Evolutionary conservation across 495 filamentous ascomycete species (phyloP).

Genomic region (Staphylotrichum longicolle): DNA sequence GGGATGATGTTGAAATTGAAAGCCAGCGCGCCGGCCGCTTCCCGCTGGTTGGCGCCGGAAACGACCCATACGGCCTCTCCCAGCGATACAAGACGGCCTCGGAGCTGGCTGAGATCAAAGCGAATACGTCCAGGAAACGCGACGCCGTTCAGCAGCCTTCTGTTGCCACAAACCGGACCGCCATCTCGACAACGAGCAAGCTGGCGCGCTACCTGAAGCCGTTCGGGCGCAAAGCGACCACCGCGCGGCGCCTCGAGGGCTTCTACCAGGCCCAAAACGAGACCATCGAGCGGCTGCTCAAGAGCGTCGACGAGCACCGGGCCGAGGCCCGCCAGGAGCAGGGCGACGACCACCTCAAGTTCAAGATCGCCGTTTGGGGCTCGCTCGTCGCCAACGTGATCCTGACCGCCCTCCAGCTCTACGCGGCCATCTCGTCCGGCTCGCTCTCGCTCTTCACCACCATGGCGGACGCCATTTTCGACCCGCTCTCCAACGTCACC

Average conservation of each 20-base stretch:
- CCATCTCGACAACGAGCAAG: conserved; percentile 35
- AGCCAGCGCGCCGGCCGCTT: conserved; percentile 51
- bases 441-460: conserved; percentile 96
- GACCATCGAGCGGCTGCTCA: conserved; percentile 86
- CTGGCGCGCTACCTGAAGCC: conserved; percentile 23
- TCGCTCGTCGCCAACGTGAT: conserved; percentile 81
- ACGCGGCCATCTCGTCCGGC: conserved; percentile 79
- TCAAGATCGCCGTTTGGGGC: conserved; percentile 86
- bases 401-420: conserved; percentile 78
- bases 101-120: conserved; percentile 77
- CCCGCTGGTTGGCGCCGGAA: conserved; percentile 52
- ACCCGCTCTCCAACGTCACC: conserved; percentile 86
- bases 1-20: conserved; percentile 69
- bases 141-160: conserved; percentile 33
- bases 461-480: conserved; percentile 95
- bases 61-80: conserved; percentile 81
- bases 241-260: conserved; percentile 65
- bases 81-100: conserved; percentile 71
- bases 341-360: conserved; percentile 76
- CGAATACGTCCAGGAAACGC: conserved; percentile 79
- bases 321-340: conserved; percentile 75
- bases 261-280: conserved; percentile 94
- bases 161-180: conserved; percentile 9
- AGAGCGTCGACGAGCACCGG: conserved; percentile 88
- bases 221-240: conserved; percentile 40